Evolutionary conservation across 768 basidiomycete species (phyloP).

Genomic region (Cystofilobasidium capitatum): DNA sequence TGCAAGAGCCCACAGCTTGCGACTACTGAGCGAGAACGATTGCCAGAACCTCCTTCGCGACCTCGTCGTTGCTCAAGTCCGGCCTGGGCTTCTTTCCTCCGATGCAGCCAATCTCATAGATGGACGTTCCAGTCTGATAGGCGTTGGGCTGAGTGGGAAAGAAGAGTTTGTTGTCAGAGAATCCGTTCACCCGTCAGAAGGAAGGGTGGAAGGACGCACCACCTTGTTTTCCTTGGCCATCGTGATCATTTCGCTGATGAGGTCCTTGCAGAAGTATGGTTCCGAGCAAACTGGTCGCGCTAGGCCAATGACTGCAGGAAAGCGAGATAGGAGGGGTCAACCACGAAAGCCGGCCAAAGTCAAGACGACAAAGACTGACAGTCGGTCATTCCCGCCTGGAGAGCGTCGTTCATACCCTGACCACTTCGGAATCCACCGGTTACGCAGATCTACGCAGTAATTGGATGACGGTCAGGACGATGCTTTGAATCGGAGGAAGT

Average conservation of each 20-base stretch:
- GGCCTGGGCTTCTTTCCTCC: conserved; percentile 24
- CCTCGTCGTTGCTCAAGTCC: conserved; percentile 26
- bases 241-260: conserved; percentile 31
- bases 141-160: neutral
- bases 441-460: conserved; percentile 33
- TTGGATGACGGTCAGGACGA: too few species aligned
- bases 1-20: too few species aligned
- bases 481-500: too few species aligned
- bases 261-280: conserved; percentile 33
- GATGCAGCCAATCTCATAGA: conserved; percentile 25
- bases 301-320: conserved; percentile 37
- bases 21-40: conserved; percentile 27
- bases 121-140: conserved; percentile 23
- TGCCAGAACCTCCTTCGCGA: conserved; percentile 14
- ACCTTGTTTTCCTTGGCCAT: conserved; percentile 32
- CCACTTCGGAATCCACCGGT: conserved; percentile 38
- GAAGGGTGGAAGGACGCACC: conserved; percentile 7
- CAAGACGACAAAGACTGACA: too few species aligned
- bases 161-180: too few species aligned
- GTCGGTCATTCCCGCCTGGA: conserved; percentile 30
- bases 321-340: too few species aligned
- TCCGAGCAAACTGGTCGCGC: conserved; percentile 36
- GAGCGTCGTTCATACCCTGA: conserved; percentile 29
- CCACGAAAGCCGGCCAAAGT: too few species aligned
- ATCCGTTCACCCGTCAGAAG: too few species aligned